These are phyloP conservation scores for Penicillium samsonianum DNA, from an alignment of 495 filamentous ascomycete species.

Conservation along the genomic window DNA sequence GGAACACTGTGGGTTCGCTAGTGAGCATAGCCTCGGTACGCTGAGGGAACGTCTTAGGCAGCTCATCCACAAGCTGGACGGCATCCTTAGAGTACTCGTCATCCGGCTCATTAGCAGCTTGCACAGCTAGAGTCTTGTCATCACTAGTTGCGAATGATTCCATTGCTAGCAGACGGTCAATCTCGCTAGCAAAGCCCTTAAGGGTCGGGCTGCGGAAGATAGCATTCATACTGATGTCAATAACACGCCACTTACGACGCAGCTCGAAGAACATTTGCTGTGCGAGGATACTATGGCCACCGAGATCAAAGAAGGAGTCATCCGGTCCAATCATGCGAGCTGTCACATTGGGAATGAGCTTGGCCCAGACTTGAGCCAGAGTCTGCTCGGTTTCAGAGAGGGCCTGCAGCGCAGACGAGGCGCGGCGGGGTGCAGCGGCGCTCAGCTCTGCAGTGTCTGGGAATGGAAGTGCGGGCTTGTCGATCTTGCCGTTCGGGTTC, in stretches of 20 bases:
- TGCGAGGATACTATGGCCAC: slow-evolving; percentile 84
- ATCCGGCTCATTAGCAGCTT: slow-evolving; percentile 37
- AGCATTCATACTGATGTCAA: slow-evolving; percentile 71
- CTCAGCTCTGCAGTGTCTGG: slow-evolving; percentile 69
- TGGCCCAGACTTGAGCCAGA: slow-evolving; percentile 68
- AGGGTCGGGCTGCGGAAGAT: slow-evolving; percentile 79
- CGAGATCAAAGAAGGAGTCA: slow-evolving; percentile 81
- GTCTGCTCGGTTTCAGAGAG: slow-evolving; percentile 67
- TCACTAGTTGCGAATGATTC: slow-evolving; percentile 38
- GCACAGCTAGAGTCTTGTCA: slow-evolving; percentile 30
- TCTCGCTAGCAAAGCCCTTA: slow-evolving; percentile 67
- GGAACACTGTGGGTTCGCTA: slow-evolving; percentile 62
- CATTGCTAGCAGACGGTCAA: slow-evolving; percentile 61
- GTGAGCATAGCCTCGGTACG: slow-evolving; percentile 31
- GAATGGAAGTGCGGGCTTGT: slow-evolving; percentile 88
- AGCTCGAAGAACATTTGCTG: slow-evolving; percentile 80
- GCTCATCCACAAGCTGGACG: slow-evolving; percentile 50
- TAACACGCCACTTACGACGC: slow-evolving; percentile 59
- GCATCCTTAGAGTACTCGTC: slow-evolving; percentile 71
- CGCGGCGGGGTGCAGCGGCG: slow-evolving; percentile 40
- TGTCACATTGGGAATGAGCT: slow-evolving; percentile 53
- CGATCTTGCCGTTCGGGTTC: slow-evolving; percentile 94
- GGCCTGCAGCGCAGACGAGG: slow-evolving; percentile 38
- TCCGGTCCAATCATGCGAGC: slow-evolving; percentile 62
- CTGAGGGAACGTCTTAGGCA: slow-evolving; percentile 45